These are phyloP conservation scores for Yamadazyma triangularis DNA, from an alignment of 1,139 yeast genomes.

Conservation along the genomic window DNA sequence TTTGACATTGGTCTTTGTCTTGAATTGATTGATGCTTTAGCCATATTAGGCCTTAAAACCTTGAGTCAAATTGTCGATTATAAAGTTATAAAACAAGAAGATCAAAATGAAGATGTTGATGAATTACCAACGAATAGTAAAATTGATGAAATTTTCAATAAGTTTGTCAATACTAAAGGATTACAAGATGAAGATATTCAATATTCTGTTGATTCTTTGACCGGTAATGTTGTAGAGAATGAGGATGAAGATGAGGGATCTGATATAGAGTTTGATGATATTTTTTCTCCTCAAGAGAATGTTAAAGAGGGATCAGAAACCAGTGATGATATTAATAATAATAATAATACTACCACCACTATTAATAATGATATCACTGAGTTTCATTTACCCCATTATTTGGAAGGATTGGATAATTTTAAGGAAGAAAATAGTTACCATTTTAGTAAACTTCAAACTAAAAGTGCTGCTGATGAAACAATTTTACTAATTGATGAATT, in stretches of 20 bases:
- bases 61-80: constrained; percentile 37
- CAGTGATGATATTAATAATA: constrained; percentile 4
- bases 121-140: constrained; percentile 16
- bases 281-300: constrained; percentile 28
- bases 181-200: constrained; percentile 33
- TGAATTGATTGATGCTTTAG: constrained; percentile 58
- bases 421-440: constrained; percentile 61
- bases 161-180: constrained; percentile 26
- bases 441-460: constrained; percentile 51
- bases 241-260: no score
- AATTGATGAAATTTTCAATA: constrained; percentile 55
- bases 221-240: constrained; percentile 51
- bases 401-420: constrained; percentile 51
- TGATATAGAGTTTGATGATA: constrained; percentile 26
- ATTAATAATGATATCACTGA: constrained; percentile 8
- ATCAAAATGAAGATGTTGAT: constrained; percentile 13
- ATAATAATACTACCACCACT: no score
- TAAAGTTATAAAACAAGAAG: constrained; percentile 7
- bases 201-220: constrained; percentile 62
- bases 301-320: constrained; percentile 17
- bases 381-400: constrained; percentile 40
- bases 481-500: constrained; percentile 68
- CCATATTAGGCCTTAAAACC: constrained; percentile 49
- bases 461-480: constrained; percentile 53
- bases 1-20: constrained; percentile 63